Percentiles rank a stretch among this genome's conserved stretches.
These are phyloP conservation scores for Rubus parviflorus DNA, from an alignment of 306 rosid genomes.

Conservation along the genomic window DNA sequence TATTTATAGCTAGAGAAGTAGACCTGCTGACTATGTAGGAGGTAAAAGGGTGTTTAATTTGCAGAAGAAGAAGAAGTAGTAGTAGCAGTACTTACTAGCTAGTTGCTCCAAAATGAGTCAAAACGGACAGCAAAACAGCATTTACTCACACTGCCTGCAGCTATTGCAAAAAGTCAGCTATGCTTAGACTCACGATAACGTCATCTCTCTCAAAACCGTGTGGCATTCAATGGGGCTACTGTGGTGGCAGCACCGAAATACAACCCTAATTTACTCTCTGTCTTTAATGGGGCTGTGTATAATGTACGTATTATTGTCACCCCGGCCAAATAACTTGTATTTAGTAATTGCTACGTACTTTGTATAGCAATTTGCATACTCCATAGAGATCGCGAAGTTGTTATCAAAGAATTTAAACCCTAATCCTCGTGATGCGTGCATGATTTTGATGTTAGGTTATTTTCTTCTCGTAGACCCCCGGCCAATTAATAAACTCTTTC, in stretches of 20 bases:
- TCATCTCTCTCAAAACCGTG: constrained; percentile 19
- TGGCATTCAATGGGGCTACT: constrained; percentile 38
- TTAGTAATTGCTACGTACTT: not conserved
- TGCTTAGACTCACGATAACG: constrained; percentile 11
- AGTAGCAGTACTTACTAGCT: not conserved
- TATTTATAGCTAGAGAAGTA: constrained; percentile 7
- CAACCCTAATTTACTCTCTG: constrained; percentile 22
- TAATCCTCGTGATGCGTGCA: constrained; percentile 34
- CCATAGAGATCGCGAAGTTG: not conserved
- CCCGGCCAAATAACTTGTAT: not conserved
- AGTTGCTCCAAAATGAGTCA: constrained; percentile 32
- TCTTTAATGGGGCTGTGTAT: not conserved
- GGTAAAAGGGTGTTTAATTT: constrained; percentile 24
- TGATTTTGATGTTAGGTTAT: constrained; percentile 13
- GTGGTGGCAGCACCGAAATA: constrained; percentile 30
- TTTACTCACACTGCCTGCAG: constrained; percentile 40
- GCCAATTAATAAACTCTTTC: not conserved
- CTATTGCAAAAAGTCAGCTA: constrained; percentile 44
- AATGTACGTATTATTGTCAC: not conserved
- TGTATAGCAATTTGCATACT: not conserved
- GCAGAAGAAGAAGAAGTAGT: not conserved
- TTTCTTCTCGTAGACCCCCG: not conserved
- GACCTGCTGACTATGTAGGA: constrained; percentile 29
- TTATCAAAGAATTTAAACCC: constrained; percentile 28
- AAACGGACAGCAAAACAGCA: constrained; percentile 44